phyloP scores from a whole-genome alignment of 2,329 filamentous ascomycete genomes.

The Canariomyces notabilis region DNA sequence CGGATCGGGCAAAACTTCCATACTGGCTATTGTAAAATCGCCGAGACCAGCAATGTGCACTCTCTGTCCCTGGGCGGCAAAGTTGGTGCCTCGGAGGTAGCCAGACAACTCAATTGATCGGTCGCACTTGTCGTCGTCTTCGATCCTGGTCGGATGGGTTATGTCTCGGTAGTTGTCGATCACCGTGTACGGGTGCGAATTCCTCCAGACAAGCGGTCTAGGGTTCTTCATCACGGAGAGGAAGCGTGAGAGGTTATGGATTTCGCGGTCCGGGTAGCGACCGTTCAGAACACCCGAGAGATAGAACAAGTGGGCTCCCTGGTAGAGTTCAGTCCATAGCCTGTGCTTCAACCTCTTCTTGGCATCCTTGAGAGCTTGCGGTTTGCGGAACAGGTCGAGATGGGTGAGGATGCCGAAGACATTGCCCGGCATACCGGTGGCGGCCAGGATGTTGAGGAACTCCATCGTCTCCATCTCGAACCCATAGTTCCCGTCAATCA shows the following conservation, averaged over 20 bases:
- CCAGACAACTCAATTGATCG: conserved; percentile 87
- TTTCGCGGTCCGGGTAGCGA: conserved; percentile 90
- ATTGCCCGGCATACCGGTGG: conserved; percentile 96
- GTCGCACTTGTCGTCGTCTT: conserved; percentile 84
- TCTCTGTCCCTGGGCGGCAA: conserved; percentile 75
- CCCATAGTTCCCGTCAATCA: conserved; percentile 98
- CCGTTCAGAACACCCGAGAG: conserved; percentile 95
- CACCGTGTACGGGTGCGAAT: conserved; percentile 89
- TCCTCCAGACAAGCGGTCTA: conserved; percentile 90
- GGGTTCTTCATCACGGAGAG: conserved; percentile 99
- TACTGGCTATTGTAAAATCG: conserved; percentile 75
- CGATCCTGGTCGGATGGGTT: conserved; percentile 86
- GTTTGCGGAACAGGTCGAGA: conserved; percentile 90
- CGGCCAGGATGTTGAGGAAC: conserved; percentile 88
- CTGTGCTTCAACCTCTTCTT: conserved; percentile 96
- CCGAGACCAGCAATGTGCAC: conserved; percentile 92
- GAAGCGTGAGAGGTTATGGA: conserved; percentile 92
- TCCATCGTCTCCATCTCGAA: conserved; percentile 99
- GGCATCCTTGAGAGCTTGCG: conserved; percentile 82
- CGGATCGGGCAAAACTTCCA: conserved; percentile 87
- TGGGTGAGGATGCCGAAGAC: conserved; percentile 97
- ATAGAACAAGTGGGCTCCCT: conserved; percentile 95
- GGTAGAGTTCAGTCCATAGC: conserved; percentile 95
- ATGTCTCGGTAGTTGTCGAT: conserved; percentile 94
- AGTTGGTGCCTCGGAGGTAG: conserved; percentile 92